Base-by-base conservation (phyloP, 306 rosid genomes). In the Carpinus viminea region DNA sequence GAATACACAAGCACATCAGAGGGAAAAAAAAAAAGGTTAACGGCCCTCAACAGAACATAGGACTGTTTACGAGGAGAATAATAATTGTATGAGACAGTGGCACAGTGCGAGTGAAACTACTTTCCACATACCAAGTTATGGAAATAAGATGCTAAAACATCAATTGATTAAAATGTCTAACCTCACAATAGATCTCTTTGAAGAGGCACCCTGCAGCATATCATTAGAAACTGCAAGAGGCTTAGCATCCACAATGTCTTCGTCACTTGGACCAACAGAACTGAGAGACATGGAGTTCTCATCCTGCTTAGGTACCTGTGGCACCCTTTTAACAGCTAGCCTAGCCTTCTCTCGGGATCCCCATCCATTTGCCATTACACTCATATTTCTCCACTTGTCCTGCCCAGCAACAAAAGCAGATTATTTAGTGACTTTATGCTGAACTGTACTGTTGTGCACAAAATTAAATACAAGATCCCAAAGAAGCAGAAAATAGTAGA, bases 311-410 rank as follows among this genome's bases (percentile, higher is more conserved):
- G 88, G 77, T 79, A 83, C 70, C 31, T 80, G 90, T 55, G 87
- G 94, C 68, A 74, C 80, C 84, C 93, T 93, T 85, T 79, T 90
- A 73, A 81, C 70, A 34, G 97, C 87, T 57, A 89, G 81, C 80
- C 87, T 87, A 68, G 96, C 88, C 86, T 89, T 91, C 41, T 93
- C 99, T 78, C 99, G 82, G 47, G 96, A 95, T 45, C 90, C 93
- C 97, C 97, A 95, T 84, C 98, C 97, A 83, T 91, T 89, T 76
- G 93, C 90, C 96, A 95, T 93, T 75, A 95, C 98, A 69, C 96
- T 90, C 88, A 93, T 87, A 86, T 93, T 95, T 86, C 98, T 88
- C 99, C 99, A 95, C 86, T 95, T 95, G 85, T 95, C 99, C 99
- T 95, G 79, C 66, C 51, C 71, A 74, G 53, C 53, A 84, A 38